phyloP scores from a whole-genome alignment of 176 grass and related monocot genomes.

The Ensete ventricosum region DNA sequence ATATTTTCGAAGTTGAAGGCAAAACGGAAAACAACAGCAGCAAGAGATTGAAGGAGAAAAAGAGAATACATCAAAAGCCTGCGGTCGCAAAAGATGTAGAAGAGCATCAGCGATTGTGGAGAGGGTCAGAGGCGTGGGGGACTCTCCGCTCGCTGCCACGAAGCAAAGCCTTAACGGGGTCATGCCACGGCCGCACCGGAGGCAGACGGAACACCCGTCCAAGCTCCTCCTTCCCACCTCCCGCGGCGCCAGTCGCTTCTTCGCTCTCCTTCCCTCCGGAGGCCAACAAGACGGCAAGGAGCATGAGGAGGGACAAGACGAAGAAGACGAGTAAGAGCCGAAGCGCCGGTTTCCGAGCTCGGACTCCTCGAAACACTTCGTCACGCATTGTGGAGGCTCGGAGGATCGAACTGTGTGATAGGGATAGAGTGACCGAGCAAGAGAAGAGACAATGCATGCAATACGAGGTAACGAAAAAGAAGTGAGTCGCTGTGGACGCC shows the following conservation, averaged over 20 bases:
- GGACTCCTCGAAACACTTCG: too few relatives aligned
- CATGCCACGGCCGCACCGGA: conserved; percentile 34
- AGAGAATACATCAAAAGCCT: too few relatives aligned
- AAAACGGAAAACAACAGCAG: too few relatives aligned
- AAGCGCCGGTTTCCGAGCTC: conserved; percentile 19
- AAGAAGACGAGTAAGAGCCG: conserved; percentile 29
- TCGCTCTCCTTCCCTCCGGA: neutral
- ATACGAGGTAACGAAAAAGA: too few relatives aligned
- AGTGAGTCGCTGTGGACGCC: too few relatives aligned
- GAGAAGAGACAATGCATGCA: too few relatives aligned
- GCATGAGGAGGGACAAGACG: conserved; percentile 28
- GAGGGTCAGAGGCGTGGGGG: conserved; percentile 76
- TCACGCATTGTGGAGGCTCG: too few relatives aligned
- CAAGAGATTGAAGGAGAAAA: too few relatives aligned
- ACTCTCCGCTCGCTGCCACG: conserved; percentile 54
- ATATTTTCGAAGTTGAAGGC: too few relatives aligned
- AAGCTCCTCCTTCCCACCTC: neutral
- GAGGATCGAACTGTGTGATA: too few relatives aligned
- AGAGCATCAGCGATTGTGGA: conserved; percentile 62
- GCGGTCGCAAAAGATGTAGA: too few relatives aligned
- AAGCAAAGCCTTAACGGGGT: conserved; percentile 38
- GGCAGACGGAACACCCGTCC: conserved; percentile 20
- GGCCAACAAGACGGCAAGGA: neutral
- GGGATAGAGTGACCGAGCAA: too few relatives aligned
- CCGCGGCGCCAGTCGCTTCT: neutral